phyloP scores from a whole-genome alignment of 352 stramenopile genomes.

The Pythium vanterpoolii region DNA sequence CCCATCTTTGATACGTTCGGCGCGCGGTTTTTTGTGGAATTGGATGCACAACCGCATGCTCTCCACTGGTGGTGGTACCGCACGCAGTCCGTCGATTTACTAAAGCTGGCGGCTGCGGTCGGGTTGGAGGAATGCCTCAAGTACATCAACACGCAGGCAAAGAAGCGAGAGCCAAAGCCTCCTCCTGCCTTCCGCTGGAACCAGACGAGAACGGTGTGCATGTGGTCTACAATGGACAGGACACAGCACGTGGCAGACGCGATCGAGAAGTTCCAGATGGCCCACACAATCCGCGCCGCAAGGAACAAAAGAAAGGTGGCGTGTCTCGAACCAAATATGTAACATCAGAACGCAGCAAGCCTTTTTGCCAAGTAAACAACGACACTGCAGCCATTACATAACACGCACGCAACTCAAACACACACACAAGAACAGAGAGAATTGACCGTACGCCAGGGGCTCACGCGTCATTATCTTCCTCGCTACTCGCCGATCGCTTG shows the following conservation, averaged over 20 bases:
- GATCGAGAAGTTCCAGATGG: neutral
- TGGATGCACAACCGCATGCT: neutral
- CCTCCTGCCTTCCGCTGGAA: neutral
- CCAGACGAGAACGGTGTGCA: neutral
- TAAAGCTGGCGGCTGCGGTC: neutral
- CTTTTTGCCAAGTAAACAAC: neutral
- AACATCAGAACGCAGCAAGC: neutral
- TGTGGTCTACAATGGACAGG: slow-evolving; percentile 3
- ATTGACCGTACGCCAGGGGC: neutral
- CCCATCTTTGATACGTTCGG: slow-evolving; percentile 12
- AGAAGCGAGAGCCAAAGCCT: neutral
- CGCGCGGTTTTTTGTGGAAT: slow-evolving; percentile 17
- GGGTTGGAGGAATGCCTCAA: neutral
- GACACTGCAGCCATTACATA: too few species aligned
- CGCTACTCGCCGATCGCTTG: neutral
- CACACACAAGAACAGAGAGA: neutral
- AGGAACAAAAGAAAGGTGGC: neutral
- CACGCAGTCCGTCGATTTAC: neutral
- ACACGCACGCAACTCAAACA: neutral
- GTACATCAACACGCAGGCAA: slow-evolving; percentile 6
- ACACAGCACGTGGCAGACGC: neutral
- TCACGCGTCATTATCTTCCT: neutral
- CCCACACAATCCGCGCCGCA: neutral
- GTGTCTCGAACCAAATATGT: neutral
- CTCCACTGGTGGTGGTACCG: slow-evolving; percentile 22